A percentile compares a stretch with the other conserved stretches of the same genome.
Evolutionary conservation across 2,329 filamentous ascomycete species (phyloP).

Genomic region (Diaporthe sp.): DNA sequence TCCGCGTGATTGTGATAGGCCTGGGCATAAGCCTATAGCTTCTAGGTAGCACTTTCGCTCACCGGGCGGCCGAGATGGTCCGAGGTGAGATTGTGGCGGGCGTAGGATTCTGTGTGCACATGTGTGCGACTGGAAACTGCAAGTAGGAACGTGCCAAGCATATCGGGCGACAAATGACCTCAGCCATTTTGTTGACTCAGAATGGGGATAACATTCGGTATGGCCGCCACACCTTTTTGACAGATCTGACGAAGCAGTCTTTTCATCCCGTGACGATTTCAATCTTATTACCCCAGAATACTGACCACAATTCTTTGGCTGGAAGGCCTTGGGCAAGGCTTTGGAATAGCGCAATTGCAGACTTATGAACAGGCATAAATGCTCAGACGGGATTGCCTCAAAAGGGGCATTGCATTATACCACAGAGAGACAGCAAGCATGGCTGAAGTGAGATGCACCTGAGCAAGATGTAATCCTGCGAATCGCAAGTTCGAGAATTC

Average conservation of each 20-base stretch:
- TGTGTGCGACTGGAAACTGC: neutral
- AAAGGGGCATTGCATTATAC: neutral
- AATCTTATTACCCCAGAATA: neutral
- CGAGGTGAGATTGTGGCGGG: neutral
- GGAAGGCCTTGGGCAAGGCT: neutral
- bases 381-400: neutral
- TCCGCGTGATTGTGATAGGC: neutral
- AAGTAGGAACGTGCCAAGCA: neutral
- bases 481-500: neutral
- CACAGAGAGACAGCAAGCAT: neutral
- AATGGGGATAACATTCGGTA: neutral
- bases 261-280: neutral
- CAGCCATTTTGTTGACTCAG: slow-evolving; percentile 19
- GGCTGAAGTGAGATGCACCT: neutral
- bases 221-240: neutral
- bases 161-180: neutral
- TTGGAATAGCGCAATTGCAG: neutral
- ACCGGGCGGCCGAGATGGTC: neutral
- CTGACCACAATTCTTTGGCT: neutral
- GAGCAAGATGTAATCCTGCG: neutral
- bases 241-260: neutral
- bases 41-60: neutral
- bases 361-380: too few relatives aligned
- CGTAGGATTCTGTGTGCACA: neutral
- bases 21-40: neutral